Evolutionary conservation across 805 yeast species (phyloP), one percentile per base, ranked within the genome.

Genomic region (Wickerhamiella cacticola): DNA sequence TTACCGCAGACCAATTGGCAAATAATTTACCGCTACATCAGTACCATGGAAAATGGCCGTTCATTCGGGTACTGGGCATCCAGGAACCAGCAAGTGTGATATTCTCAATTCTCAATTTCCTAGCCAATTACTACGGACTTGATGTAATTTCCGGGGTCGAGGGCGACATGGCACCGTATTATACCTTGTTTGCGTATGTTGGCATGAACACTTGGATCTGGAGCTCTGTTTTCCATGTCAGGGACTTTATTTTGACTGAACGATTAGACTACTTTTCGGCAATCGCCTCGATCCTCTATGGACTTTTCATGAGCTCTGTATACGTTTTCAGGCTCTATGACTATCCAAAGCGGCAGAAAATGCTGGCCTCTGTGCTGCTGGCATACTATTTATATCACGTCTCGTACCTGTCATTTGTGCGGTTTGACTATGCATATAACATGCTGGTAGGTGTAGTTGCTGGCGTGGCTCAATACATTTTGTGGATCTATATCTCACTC

Each of bases 31-130:
- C 73, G 50, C 67, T 85, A 0, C 72, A 72, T 35, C 98, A 92
- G 62, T 92, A 85, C 65, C 96, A 92, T 63, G 98, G 98, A 0
- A 92, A 92, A 66, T 92, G 98, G 98, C 97, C 97, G 2, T 92
- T 92, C 58, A 52, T 69, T 15, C 71, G 98, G 44, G 59, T 82
- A 0, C 64, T 72, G n/a, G 94, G 94, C 0, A 68, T 82, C 10
- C 98, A 92, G 63, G 98, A 92, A 61, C 66, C 86, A 0, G 83
- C 80, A 21, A 80, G 94, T 12, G 78, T 82, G 1, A 18, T 86
- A 1, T 89, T 92, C 62, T 82, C 95, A n/a, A 56, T 82, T 4
- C 70, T 75, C 19, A 82, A 82, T 57, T 74, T 79, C 51, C 49
- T 78, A 12, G 84, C 89, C 2, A 89, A 85, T 59, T 75, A 48